Conservation (phyloP, 345 rosid species). For the Atalantia buxifolia region DNA sequence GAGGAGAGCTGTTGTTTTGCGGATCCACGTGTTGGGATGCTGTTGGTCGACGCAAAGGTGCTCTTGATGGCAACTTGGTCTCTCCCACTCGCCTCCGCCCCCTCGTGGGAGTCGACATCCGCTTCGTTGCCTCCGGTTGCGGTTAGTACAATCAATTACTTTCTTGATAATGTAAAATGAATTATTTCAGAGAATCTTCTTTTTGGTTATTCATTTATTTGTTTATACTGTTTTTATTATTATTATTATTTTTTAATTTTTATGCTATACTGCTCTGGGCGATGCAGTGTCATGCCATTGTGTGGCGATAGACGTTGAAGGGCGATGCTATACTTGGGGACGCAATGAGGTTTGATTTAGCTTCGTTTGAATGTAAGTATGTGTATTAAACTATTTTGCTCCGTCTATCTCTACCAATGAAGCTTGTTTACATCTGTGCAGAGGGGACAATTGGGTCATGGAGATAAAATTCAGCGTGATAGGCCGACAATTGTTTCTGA, state of each 20-base stretch:
- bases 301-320: slow-evolving; percentile 93
- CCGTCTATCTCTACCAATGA: slow-evolving; percentile 4
- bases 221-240: too few relatives aligned
- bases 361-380: background rate
- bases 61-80: slow-evolving; percentile 66
- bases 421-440: slow-evolving; percentile 37
- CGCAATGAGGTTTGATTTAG: slow-evolving; percentile 72
- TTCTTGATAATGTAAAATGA: too few relatives aligned
- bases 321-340: slow-evolving; percentile 98
- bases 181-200: too few relatives aligned
- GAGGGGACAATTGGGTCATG: slow-evolving; percentile 98
- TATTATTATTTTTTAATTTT: background rate
- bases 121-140: slow-evolving; percentile 84
- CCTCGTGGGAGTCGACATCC: slow-evolving; percentile 68
- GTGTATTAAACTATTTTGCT: slow-evolving; percentile 4
- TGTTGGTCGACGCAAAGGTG: slow-evolving; percentile 63
- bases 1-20: slow-evolving; percentile 92
- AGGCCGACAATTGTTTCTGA: slow-evolving; percentile 91
- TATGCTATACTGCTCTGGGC: background rate
- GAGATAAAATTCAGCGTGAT: slow-evolving; percentile 86
- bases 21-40: slow-evolving; percentile 82
- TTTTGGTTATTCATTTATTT: background rate
- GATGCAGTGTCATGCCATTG: slow-evolving; percentile 90
- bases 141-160: slow-evolving; percentile 33
- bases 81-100: slow-evolving; percentile 95